phyloP scores from a whole-genome alignment of 2,329 filamentous ascomycete genomes.

The Stemphylium vesicarium region DNA sequence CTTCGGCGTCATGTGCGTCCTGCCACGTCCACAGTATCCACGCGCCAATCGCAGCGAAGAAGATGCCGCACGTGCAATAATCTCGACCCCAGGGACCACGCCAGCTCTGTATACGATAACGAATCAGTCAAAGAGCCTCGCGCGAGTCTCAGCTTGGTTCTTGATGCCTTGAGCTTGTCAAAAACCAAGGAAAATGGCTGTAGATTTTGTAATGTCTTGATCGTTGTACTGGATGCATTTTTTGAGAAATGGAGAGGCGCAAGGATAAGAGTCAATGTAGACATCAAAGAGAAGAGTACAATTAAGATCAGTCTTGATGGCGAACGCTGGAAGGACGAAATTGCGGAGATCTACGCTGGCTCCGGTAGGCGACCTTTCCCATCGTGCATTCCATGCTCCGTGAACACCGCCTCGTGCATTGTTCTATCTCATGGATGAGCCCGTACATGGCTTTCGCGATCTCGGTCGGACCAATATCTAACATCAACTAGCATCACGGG shows the following conservation, averaged over 20 bases:
- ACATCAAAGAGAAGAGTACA: slow-evolving; percentile 35
- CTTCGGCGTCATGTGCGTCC: slow-evolving; percentile 28
- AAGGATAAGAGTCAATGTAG: slow-evolving; percentile 28
- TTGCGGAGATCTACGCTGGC: slow-evolving; percentile 37
- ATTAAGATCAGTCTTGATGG: slow-evolving; percentile 36
- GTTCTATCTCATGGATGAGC: neutral
- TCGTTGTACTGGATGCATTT: slow-evolving; percentile 38
- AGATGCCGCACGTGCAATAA: slow-evolving; percentile 39
- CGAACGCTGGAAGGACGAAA: slow-evolving; percentile 28
- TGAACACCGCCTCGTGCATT: neutral
- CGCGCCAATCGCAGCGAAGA: slow-evolving; percentile 26
- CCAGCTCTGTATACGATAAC: slow-evolving; percentile 27
- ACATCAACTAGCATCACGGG: slow-evolving; percentile 29
- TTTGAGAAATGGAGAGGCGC: slow-evolving; percentile 34
- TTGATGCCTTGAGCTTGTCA: slow-evolving; percentile 34
- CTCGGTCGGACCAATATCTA: slow-evolving; percentile 3
- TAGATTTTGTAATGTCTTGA: slow-evolving; percentile 37
- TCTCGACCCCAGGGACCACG: slow-evolving; percentile 36
- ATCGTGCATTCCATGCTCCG: neutral
- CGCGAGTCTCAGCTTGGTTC: slow-evolving; percentile 30
- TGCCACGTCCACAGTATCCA: slow-evolving; percentile 4
- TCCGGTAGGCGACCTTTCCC: slow-evolving; percentile 29
- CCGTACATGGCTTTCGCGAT: neutral
- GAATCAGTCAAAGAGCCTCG: slow-evolving; percentile 26
- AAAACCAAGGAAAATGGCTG: slow-evolving; percentile 32